Evolutionary conservation across 1,284 basidiomycete species (phyloP), one percentile per base, ranked within the genome.

Genomic region (Cutaneotrichosporon arboriforme): DNA sequence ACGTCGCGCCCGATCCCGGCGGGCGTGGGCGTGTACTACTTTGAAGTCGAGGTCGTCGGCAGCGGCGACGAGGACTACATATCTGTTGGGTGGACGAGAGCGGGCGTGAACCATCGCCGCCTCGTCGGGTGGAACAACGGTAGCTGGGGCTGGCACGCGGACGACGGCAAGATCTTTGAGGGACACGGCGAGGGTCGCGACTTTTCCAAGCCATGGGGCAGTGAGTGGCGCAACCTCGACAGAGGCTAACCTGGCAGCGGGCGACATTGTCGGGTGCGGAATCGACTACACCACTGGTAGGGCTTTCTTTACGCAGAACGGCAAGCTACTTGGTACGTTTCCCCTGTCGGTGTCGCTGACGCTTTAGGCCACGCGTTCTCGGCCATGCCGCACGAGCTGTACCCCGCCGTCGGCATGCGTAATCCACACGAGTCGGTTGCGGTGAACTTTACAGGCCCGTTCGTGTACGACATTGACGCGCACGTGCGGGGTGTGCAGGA

Each of bases 71-170:
- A 87, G 69, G 86, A 85, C 80, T 90, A 87, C 64, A 88, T 94
- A 64, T 87, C 87, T 54, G 81, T 92, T 61, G 89, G 88, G 79
- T 81, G 83, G 62, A 79, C 79, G 22, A 69, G 71, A 14, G 65
- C 68, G 7, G 69, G 81, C 23, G 83, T 85, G 41, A 82, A 82
- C 65, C 74, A 88, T 47, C 81, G 81, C 22, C 83, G 90, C 49
- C 80, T 93, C 34, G 90, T 91, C 14, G 91, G 91, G 4, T 93
- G 89, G 88, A 90, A 93, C 69, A 77, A 79, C 57, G 81, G 84
- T 51, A 90, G 88, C n/a, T 94, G 88, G 85, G 91, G 90, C 37
- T 97, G 90, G 74, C 88, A 93, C 68, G 89, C 87, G n/a, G 90
- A 94, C 68, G 90, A 91, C 67, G 92, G 92, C 5, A 81, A 80